Base-by-base conservation (phyloP, 2,329 filamentous ascomycete genomes). In the Monilinia vaccinii-corymbosi region DNA sequence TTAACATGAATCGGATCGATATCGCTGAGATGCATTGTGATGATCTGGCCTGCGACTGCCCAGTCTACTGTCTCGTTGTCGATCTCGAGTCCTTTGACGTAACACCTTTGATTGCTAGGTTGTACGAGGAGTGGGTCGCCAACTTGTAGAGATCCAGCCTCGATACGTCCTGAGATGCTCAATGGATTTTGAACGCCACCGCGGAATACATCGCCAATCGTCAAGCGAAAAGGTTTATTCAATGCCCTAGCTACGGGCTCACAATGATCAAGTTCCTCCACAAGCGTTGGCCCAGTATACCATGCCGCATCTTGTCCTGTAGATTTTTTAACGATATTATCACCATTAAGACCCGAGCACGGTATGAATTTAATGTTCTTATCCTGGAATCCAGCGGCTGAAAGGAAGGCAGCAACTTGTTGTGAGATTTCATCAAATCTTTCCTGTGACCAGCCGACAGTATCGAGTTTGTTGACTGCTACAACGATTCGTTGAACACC, bases 391-490 rank as follows among this genome's bases (percentile, higher is more conserved):
- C 90, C 91, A 0, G 92, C 89, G 0, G 86, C 84, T 0, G 82
- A 85, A 62, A 99, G 77, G 72, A 99, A 97, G 0, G 89, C 86
- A 0, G 83, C 84, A 64, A 96, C 85, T 68, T 96, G 90, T 63
- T 91, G 83, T 47, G 83, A 81, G 60, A 99, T 97, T 68, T 96
- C 88, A 28, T 90, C 81, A 67, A 95, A 99, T 2, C 91, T 83
- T 5, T 85, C 85, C 72, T 89, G 78, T 2, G 86, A 89, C 95
- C 95, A 99, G 7, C 79, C 77, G 8, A 93, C 85, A 18, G 86
- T 87, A 72, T 99, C 94, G 68, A 99, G 86, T 73, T 99, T 99
- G 76, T 99, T 99, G 63, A 99, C 84, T 1, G 90, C 92, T 32
- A 99, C 88, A 46, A 99, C 86, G 18, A 99, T 80, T 31, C 87